These are phyloP conservation scores for Yarrowia deformans DNA, from an alignment of 805 yeast species.

Conservation along the genomic window DNA sequence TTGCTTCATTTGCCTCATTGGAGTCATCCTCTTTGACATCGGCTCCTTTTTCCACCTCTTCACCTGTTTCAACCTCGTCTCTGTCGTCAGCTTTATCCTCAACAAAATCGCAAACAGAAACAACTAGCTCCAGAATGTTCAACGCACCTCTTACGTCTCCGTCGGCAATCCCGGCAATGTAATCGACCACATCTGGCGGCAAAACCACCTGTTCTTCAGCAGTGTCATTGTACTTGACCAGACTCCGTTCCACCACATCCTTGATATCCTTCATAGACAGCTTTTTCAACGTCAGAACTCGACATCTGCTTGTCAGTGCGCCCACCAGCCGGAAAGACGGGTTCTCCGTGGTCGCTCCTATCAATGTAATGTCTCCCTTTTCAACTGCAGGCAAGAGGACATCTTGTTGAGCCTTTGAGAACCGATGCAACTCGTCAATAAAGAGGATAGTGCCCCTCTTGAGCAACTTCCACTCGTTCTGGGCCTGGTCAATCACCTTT, in stretches of 20 bases:
- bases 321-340: constrained; percentile 82
- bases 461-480: constrained; percentile 56
- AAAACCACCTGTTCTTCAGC: constrained; percentile 55
- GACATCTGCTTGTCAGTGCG: constrained; percentile 85
- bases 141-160: constrained; percentile 91
- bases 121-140: constrained; percentile 72
- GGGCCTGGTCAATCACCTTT: constrained; percentile 62
- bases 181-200: constrained; percentile 63
- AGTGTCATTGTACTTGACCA: constrained; percentile 64
- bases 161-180: constrained; percentile 74
- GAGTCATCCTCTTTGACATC: too few species aligned
- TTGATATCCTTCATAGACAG: constrained; percentile 59
- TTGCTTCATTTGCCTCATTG: neutral
- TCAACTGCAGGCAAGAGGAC: constrained; percentile 84
- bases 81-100: constrained; percentile 45
- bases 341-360: constrained; percentile 97
- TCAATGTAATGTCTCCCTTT: constrained; percentile 73
- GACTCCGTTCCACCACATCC: constrained; percentile 63
- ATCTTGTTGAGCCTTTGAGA: constrained; percentile 87
- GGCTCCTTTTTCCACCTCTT: too few species aligned
- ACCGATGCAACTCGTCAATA: constrained; percentile 92
- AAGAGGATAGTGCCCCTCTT: constrained; percentile 72
- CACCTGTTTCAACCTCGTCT: neutral
- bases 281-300: constrained; percentile 72
- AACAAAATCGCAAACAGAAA: constrained; percentile 40